phyloP scores from a whole-genome alignment of 345 rosid genomes.

The Salix purpurea region DNA sequence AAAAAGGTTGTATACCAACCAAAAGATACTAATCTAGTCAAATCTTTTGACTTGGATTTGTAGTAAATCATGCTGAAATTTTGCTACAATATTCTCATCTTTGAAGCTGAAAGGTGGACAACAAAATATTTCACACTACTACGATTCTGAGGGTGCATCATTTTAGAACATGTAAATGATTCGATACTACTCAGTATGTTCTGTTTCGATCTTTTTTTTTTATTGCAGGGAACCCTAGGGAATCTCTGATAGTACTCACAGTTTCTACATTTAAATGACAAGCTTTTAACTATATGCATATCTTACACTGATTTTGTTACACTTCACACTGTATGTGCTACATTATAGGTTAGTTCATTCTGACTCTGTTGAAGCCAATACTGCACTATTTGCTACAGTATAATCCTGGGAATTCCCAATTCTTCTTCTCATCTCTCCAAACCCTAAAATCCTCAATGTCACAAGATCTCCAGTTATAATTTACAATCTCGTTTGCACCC shows the following conservation, averaged over 20 bases:
- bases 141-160: neutral
- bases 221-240: neutral
- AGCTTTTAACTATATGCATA: neutral
- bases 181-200: neutral
- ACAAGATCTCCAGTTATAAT: no score
- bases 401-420: no score
- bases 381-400: no score
- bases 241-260: neutral
- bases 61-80: neutral
- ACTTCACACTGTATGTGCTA: no score
- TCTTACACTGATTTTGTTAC: neutral
- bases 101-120: neutral
- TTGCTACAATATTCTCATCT: neutral
- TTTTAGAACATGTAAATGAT: neutral
- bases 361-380: no score
- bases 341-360: no score
- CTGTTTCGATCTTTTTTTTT: no score
- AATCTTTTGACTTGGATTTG: conserved; percentile 16
- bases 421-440: no score
- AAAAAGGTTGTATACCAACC: conserved; percentile 30
- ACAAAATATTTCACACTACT: neutral
- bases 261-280: neutral
- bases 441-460: no score
- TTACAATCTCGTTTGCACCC: no score
- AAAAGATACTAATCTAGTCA: conserved; percentile 18